phyloP scores from a whole-genome alignment of 441 rosid genomes.

The Brassica balearica region DNA sequence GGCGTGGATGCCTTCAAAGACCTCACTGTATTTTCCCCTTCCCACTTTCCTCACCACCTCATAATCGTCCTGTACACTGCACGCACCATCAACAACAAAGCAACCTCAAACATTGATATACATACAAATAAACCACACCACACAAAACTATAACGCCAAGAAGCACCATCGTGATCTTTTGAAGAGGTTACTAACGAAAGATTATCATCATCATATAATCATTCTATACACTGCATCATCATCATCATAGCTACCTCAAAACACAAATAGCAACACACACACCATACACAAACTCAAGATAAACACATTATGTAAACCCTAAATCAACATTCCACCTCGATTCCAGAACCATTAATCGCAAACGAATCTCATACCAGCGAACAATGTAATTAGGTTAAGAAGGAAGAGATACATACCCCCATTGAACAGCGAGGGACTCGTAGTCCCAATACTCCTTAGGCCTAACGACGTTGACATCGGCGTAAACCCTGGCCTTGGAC shows the following conservation, averaged over 20 bases:
- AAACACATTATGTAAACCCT: too few relatives aligned
- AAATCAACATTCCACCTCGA: too few relatives aligned
- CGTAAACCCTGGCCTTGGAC: slow-evolving; percentile 92
- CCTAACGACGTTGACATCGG: slow-evolving; percentile 83
- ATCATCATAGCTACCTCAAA: too few relatives aligned
- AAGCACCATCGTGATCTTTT: not conserved
- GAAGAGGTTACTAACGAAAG: not conserved
- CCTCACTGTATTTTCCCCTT: slow-evolving; percentile 97
- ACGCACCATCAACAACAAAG: slow-evolving; percentile 35
- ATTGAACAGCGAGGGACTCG: slow-evolving; percentile 71
- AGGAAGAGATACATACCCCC: too few relatives aligned
- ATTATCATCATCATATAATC: not conserved
- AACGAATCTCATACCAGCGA: too few relatives aligned
- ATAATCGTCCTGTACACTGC: slow-evolving; percentile 93
- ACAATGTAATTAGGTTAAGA: too few relatives aligned
- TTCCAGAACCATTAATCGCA: too few relatives aligned
- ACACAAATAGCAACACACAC: too few relatives aligned
- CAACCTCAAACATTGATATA: not conserved
- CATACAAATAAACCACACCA: not conserved
- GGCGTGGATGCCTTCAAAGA: slow-evolving; percentile 88
- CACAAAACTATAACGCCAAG: not conserved
- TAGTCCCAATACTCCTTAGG: slow-evolving; percentile 98
- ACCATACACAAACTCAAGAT: too few relatives aligned
- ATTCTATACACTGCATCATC: too few relatives aligned
- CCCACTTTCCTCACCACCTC: slow-evolving; percentile 99